Percentiles rank a stretch among this genome's conserved stretches.
These are phyloP conservation scores for Camellia lanceoleosa DNA, from an alignment of 148 eudicot genomes.

Conservation along the genomic window DNA sequence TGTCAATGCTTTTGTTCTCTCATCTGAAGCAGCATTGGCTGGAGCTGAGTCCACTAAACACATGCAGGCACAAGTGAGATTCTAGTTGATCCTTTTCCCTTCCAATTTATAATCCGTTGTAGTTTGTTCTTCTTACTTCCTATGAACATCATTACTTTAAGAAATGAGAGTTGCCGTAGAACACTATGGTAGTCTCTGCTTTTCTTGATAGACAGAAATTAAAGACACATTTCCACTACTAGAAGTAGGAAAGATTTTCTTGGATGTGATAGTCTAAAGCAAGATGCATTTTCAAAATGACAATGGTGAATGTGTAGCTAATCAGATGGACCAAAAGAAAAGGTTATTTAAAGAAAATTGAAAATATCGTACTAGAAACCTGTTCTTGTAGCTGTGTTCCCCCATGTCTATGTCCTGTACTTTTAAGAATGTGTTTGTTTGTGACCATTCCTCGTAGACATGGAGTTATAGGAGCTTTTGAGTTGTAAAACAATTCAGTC, in stretches of 20 bases:
- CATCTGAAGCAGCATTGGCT: slow-evolving; percentile 75
- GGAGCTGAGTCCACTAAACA: slow-evolving; percentile 87
- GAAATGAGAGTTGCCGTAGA: not conserved
- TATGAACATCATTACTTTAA: not conserved
- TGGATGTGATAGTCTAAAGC: not conserved
- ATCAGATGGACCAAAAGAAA: not conserved
- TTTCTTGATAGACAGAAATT: slow-evolving; percentile 2
- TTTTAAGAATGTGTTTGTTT: too few relatives aligned
- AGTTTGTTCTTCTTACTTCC: not conserved
- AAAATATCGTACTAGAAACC: too few relatives aligned
- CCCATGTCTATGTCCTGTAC: too few relatives aligned
- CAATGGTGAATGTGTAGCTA: not conserved
- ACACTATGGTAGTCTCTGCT: not conserved
- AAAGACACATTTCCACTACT: not conserved
- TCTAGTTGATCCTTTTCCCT: slow-evolving; percentile 4
- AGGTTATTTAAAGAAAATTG: not conserved
- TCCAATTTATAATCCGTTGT: not conserved
- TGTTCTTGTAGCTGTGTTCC: too few relatives aligned
- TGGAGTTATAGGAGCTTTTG: too few relatives aligned
- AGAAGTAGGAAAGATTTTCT: not conserved
- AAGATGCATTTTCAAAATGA: not conserved
- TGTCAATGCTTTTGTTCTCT: slow-evolving; percentile 60
- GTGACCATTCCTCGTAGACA: too few relatives aligned
- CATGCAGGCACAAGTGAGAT: slow-evolving; percentile 82
- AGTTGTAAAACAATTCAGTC: too few relatives aligned